Base-by-base conservation (phyloP, 345 rosid genomes). In the Eucalyptus tenuipes region DNA sequence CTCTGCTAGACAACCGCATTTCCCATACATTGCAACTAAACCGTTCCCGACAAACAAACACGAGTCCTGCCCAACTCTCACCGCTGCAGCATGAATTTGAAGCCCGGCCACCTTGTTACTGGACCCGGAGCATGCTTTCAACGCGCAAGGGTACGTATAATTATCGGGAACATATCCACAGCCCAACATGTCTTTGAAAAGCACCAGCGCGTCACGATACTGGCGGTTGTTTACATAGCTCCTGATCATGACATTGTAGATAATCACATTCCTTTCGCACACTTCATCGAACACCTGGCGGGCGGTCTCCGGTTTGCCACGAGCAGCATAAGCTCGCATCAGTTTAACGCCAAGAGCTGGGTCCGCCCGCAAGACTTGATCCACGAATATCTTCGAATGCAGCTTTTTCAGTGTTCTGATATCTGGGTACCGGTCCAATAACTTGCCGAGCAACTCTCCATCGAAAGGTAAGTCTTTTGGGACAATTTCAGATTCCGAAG, bases 11-110 rank as follows among this genome's bases (percentile, higher is more conserved):
- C 88, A 89, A 49, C 93, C 93, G 44, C 96, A 93, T 92, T 92
- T 94, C 44, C 92, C 90, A 82, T 92, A 89, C 96, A 91, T 94
- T 29, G 95, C 91, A 27, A 93, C 59, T 87, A 94, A 88, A 29
- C 95, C 92, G 90, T 93, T 93, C 71, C 90, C 92, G 45, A 94
- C 93, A 90, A 87, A 89, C 80, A 94, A 68, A 86, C 92, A 89
- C 40, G 89, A 89, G 48, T 85, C 79, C 50, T 87, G 88, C 27
- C 92, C 93, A 85, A 87, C 86, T 87, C 84, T 89, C 57, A 89
- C 81, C 4, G 49, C 88, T 49, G 37, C 55, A 13, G 86, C 90
- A 79, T 89, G 88, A 45, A 87, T 40, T 48, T 87, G 90, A 31
- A 33, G 29, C 48, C 90, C 90, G 13, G 57, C 53, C 45, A 45